These are phyloP conservation scores for Entomophthora muscae DNA, from an alignment of 371 early-diverging fungal genomes.

Conservation along the genomic window DNA sequence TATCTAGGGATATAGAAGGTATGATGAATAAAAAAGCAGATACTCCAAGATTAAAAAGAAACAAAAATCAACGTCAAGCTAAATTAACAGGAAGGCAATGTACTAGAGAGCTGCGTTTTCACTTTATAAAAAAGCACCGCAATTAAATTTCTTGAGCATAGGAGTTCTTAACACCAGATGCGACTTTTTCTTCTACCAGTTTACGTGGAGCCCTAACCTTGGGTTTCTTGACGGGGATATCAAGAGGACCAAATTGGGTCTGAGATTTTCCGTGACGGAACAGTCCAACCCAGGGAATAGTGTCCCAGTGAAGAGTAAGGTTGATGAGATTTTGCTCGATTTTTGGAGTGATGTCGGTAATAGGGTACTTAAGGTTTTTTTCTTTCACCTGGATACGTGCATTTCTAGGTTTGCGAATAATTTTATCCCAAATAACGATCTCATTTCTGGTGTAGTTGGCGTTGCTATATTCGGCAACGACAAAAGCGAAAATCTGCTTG, in stretches of 20 bases:
- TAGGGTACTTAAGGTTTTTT: constrained; percentile 53
- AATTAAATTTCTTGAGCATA: background rate
- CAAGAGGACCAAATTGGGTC: constrained; percentile 1
- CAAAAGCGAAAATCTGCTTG: constrained; percentile 80
- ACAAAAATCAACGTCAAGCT: no score
- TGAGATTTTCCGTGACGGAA: background rate
- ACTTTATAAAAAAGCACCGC: no score
- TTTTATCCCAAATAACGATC: constrained; percentile 83
- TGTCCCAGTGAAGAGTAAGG: constrained; percentile 58
- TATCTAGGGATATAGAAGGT: no score
- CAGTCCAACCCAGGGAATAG: constrained; percentile 69
- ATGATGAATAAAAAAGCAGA: no score
- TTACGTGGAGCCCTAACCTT: background rate
- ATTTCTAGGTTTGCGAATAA: constrained; percentile 50
- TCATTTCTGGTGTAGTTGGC: constrained; percentile 47
- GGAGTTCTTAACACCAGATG: background rate
- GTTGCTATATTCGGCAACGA: constrained; percentile 69
- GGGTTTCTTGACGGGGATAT: background rate
- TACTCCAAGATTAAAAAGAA: no score
- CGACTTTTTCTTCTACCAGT: constrained; percentile 6
- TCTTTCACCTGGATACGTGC: constrained; percentile 37
- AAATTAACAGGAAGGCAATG: no score
- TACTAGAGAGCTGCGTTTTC: no score
- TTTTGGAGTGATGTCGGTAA: constrained; percentile 32
- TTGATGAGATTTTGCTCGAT: constrained; percentile 8